Evolutionary conservation across 1,284 basidiomycete genomes (phyloP).

Genomic region (Heterobasidion irregulare): DNA sequence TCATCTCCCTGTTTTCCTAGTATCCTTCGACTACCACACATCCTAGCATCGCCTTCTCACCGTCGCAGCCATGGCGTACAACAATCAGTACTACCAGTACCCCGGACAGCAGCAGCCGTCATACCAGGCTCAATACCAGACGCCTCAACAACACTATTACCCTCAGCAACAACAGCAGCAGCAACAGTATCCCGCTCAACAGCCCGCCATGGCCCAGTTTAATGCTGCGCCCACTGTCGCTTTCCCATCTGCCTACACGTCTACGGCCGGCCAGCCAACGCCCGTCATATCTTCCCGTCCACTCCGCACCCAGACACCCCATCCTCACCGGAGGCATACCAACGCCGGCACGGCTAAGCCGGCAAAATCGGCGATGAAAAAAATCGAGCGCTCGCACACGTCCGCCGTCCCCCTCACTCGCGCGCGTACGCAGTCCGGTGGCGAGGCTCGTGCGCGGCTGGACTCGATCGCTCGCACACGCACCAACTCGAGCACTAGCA

Average conservation of each 20-base stretch:
- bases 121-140: slow-evolving; percentile 3
- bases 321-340: slow-evolving; percentile 10
- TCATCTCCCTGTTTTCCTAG: neutral
- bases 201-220: slow-evolving; percentile 2
- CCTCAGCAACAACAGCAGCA: slow-evolving; percentile 8
- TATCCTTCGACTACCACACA: neutral
- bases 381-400: slow-evolving; percentile 17
- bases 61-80: neutral
- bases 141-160: slow-evolving; percentile 7
- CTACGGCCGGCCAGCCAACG: slow-evolving; percentile 6
- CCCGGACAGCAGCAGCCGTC: slow-evolving; percentile 2
- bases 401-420: slow-evolving; percentile 3
- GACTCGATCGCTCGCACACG: slow-evolving; percentile 12
- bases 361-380: slow-evolving; percentile 57
- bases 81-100: slow-evolving; percentile 4
- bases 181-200: slow-evolving; percentile 4
- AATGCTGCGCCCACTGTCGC: slow-evolving; percentile 5
- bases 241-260: slow-evolving; percentile 6
- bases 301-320: slow-evolving; percentile 13
- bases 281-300: slow-evolving; percentile 12
- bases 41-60: neutral
- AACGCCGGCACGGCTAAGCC: slow-evolving; percentile 13
- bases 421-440: slow-evolving; percentile 9
- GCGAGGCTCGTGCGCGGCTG: slow-evolving; percentile 14
- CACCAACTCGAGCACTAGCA: slow-evolving; percentile 10